Conservation (phyloP, 1,139 yeast genomes). For the Tardiomyces depauwii region DNA sequence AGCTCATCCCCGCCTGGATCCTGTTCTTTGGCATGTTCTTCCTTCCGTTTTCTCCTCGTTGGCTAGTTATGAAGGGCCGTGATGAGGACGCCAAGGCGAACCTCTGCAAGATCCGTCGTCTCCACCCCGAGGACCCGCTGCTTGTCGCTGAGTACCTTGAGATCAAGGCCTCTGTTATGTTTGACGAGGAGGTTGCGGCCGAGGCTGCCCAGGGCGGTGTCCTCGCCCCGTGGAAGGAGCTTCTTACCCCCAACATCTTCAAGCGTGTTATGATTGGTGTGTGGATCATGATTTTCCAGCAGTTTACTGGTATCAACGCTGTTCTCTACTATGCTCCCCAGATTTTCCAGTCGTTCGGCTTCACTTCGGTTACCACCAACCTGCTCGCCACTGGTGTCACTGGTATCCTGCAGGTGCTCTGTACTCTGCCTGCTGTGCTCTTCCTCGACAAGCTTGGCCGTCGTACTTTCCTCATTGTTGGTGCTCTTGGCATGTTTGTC, state of each 20-base stretch:
- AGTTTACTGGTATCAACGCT: conserved; percentile 84
- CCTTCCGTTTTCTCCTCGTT: conserved; percentile 61
- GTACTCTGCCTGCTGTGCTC: conserved; percentile 76
- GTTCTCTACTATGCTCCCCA: conserved; percentile 54
- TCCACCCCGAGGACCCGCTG: conserved; percentile 16
- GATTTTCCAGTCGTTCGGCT: conserved; percentile 62
- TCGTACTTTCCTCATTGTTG: conserved; percentile 51
- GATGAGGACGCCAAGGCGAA: conserved; percentile 36
- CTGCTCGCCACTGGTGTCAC: conserved; percentile 78
- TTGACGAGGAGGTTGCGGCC: conserved; percentile 14
- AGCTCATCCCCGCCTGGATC: conserved; percentile 11
- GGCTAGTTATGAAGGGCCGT: conserved; percentile 48
- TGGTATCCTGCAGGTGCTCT: conserved; percentile 69
- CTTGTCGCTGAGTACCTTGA: conserved; percentile 14
- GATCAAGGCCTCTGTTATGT: conserved; percentile 29
- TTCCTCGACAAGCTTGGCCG: conserved; percentile 77
- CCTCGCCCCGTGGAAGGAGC: not conserved
- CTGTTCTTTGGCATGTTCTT: conserved; percentile 8
- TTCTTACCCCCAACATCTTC: conserved; percentile 27
- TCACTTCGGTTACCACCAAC: conserved; percentile 43
- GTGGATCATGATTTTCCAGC: conserved; percentile 80
- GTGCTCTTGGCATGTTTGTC: conserved; percentile 72
- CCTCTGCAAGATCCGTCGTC: conserved; percentile 11
- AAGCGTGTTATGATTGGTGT: conserved; percentile 39
- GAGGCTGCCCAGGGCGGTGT: conserved; percentile 11